Conservation (phyloP, 2,329 filamentous ascomycete species). For the Dryadomyces quercus-mongolicae region DNA sequence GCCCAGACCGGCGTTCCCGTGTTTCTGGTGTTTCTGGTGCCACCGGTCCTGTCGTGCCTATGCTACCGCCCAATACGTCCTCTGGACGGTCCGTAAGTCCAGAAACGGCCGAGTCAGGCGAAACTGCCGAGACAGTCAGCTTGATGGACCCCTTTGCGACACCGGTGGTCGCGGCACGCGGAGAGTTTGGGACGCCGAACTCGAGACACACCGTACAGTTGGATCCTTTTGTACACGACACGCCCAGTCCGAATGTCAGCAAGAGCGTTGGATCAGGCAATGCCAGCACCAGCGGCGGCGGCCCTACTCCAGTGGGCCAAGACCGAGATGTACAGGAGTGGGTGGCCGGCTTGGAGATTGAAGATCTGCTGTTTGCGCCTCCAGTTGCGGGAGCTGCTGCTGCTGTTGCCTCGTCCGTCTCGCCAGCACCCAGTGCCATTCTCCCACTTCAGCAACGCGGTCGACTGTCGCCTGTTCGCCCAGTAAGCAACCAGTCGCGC, state of each 20-base stretch:
- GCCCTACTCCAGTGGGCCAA: slow-evolving; percentile 11
- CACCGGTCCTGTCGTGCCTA: slow-evolving; percentile 8
- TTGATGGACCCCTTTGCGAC: slow-evolving; percentile 39
- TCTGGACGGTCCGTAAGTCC: slow-evolving; percentile 8
- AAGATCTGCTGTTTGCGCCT: slow-evolving; percentile 36
- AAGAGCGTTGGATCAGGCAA: background rate
- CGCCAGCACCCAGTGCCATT: background rate
- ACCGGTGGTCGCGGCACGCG: slow-evolving; percentile 18
- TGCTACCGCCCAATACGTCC: slow-evolving; percentile 4
- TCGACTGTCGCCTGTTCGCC: slow-evolving; percentile 26
- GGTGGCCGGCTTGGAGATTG: slow-evolving; percentile 43
- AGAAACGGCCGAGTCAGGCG: slow-evolving; percentile 12
- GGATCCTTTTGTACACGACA: slow-evolving; percentile 14
- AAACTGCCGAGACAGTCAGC: slow-evolving; percentile 16
- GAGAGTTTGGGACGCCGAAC: background rate
- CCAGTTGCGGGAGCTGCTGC: slow-evolving; percentile 12
- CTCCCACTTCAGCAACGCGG: slow-evolving; percentile 13
- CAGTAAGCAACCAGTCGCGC: slow-evolving; percentile 20
- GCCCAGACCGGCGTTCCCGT: background rate
- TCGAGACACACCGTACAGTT: slow-evolving; percentile 10
- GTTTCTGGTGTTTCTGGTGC: background rate
- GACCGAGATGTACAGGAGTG: slow-evolving; percentile 46
- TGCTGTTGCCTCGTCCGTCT: slow-evolving; percentile 2
- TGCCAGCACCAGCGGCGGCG: background rate
- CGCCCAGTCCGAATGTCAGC: slow-evolving; percentile 27